Conservation (phyloP, 1,284 basidiomycete species). For the Malassezia globosa region DNA sequence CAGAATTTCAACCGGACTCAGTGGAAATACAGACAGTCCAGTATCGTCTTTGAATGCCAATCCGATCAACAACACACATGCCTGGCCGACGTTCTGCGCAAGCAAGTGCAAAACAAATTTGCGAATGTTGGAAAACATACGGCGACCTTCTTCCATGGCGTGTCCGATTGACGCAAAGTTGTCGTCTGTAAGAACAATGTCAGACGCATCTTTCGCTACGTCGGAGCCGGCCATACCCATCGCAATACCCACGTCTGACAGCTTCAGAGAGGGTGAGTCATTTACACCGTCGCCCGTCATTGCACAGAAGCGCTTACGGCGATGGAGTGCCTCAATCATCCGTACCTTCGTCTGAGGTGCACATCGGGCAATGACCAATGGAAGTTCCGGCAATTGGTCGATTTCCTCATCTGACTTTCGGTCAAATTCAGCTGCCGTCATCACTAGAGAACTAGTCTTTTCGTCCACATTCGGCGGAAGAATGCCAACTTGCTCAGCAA, state of each 20-base stretch:
- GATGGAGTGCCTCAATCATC: slow-evolving; percentile 56
- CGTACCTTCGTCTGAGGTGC: slow-evolving; percentile 51
- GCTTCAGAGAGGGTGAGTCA: slow-evolving; percentile 45
- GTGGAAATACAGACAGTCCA: slow-evolving; percentile 56
- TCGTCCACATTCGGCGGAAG: slow-evolving; percentile 49
- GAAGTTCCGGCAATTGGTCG: slow-evolving; percentile 53
- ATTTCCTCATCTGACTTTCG: slow-evolving; percentile 56
- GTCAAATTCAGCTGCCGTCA: slow-evolving; percentile 58
- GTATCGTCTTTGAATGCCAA: slow-evolving; percentile 58
- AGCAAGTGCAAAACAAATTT: slow-evolving; percentile 48
- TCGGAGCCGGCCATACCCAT: slow-evolving; percentile 43
- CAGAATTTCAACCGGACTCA: slow-evolving; percentile 59
- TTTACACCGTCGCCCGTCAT: slow-evolving; percentile 48
- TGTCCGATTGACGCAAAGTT: slow-evolving; percentile 62
- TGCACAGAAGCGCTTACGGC: slow-evolving; percentile 42
- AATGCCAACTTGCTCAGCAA: slow-evolving; percentile 52
- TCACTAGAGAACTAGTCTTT: slow-evolving; percentile 38
- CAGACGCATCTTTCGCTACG: slow-evolving; percentile 51
- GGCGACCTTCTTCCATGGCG: slow-evolving; percentile 59
- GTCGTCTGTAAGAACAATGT: slow-evolving; percentile 61
- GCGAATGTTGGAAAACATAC: slow-evolving; percentile 49
- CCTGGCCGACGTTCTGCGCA: slow-evolving; percentile 44
- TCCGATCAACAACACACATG: slow-evolving; percentile 52
- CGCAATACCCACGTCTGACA: slow-evolving; percentile 44
- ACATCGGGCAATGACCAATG: slow-evolving; percentile 56